Conservation (phyloP, 306 rosid genomes). For the Boehmeria nivea region DNA sequence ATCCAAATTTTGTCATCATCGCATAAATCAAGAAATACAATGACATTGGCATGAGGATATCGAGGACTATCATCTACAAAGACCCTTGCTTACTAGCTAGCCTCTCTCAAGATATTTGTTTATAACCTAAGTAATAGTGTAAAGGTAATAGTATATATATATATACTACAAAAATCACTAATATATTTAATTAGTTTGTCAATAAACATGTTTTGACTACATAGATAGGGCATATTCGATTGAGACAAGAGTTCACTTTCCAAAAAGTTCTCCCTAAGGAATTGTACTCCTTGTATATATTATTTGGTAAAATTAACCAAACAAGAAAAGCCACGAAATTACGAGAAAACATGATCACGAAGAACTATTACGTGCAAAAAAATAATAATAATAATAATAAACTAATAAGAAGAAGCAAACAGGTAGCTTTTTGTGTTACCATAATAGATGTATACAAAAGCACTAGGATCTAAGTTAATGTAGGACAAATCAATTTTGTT, state of each 20-base stretch:
- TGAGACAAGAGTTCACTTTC: constrained; percentile 17
- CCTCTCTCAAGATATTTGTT: too few relatives aligned
- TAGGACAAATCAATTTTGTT: neutral
- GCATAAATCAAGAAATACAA: too few relatives aligned
- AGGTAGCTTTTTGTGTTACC: neutral
- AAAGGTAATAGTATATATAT: too few relatives aligned
- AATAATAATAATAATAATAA: too few relatives aligned
- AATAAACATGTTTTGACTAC: neutral
- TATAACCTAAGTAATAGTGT: too few relatives aligned
- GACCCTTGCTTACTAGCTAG: too few relatives aligned
- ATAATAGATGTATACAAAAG: neutral
- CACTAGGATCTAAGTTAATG: neutral
- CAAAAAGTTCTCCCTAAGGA: constrained; percentile 14
- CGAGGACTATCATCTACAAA: too few relatives aligned
- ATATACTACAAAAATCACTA: too few relatives aligned
- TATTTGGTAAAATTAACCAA: neutral
- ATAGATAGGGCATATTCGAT: neutral
- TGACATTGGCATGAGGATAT: too few relatives aligned
- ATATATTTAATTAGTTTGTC: neutral
- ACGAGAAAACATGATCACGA: neutral
- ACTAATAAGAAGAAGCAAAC: too few relatives aligned
- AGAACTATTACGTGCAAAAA: too few relatives aligned
- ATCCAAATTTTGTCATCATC: too few relatives aligned
- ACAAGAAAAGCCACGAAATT: neutral
- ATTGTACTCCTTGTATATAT: neutral